Base-by-base conservation (phyloP, 257 asterid species). In the Penstemon davidsonii region DNA sequence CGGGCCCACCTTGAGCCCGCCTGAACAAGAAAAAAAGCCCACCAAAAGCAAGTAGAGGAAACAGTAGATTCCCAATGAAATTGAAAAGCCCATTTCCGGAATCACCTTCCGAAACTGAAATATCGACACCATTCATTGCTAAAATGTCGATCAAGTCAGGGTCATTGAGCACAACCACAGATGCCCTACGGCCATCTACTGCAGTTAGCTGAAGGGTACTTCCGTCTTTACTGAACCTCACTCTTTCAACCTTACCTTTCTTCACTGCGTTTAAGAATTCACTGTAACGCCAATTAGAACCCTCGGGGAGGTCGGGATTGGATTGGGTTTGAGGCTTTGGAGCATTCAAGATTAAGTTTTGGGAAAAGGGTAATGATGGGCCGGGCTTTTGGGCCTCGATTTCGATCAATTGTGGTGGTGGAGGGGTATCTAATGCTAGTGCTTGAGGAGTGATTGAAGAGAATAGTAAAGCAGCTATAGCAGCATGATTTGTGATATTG, bases 61-160 rank as follows among this genome's bases (percentile, higher is more conserved):
- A 90, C 57, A 90, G 44, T 78, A 93, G 66, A 78, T 87, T 93
- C 66, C 96, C 96, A 51, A 93, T 81, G n/a, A 93, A 80, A 74
- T 71, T 72, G 58, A 93, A 86, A 56, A 93, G 73, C 43, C 99
- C 99, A 71, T 87, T 88, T 6, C 96, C 97, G 1, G 87, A 43
- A 6, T 93, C 99, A 8, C 99, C 97, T 80, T 93, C 99, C 0
- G 99, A 85, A 62, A 93, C 99, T 4, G 96, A 76, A 39, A 93
- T 93, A 76, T 93, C 99, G 7, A 93, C 99, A 7, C 99, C 99
- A 39, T 88, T 90, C 97, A 90, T 93, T 5, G 97, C 99, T 67
- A 90, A 71, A 66, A 93, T 93, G 73, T 90, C 99, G 12, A 93
- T 88, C 69, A 93, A 82, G 62, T 90, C 99, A 13, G 97, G 99